Conservation (phyloP, 345 rosid species). For the Aurinia saxatilis region DNA sequence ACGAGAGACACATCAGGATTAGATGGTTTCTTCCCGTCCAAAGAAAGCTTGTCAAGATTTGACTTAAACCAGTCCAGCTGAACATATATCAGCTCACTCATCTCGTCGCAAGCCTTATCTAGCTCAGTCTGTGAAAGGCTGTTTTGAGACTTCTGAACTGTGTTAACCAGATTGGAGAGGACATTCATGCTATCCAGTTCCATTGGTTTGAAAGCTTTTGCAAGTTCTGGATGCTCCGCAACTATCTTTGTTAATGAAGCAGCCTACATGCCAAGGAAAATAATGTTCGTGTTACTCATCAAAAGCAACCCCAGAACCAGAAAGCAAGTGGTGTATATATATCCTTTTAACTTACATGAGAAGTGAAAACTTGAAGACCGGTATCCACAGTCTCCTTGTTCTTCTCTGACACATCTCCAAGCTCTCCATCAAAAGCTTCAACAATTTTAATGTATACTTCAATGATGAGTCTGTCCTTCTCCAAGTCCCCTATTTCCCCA, state of each 20-base stretch:
- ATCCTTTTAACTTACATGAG: slow-evolving; percentile 14
- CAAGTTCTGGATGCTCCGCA: neutral
- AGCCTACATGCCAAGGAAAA: neutral
- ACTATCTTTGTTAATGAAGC: too few species aligned
- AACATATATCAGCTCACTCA: too few species aligned
- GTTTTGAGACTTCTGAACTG: neutral
- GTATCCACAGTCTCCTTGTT: neutral
- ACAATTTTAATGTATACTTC: neutral
- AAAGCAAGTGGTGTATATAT: neutral
- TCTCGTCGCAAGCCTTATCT: too few species aligned
- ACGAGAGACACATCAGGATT: too few species aligned
- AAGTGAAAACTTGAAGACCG: neutral
- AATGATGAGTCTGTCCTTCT: slow-evolving; percentile 9
- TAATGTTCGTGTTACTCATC: neutral
- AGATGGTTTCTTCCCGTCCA: too few species aligned
- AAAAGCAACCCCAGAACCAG: neutral
- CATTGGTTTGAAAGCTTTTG: neutral
- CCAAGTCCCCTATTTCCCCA: neutral
- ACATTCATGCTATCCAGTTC: neutral
- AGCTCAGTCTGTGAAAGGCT: neutral
- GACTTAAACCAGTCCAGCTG: too few species aligned
- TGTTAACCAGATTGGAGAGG: neutral
- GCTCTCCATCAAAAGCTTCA: slow-evolving; percentile 1
- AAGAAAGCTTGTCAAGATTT: too few species aligned
- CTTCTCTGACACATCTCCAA: neutral